These are phyloP conservation scores for Nakazawaea sp. DNA, from an alignment of 805 yeast genomes.

Conservation along the genomic window DNA sequence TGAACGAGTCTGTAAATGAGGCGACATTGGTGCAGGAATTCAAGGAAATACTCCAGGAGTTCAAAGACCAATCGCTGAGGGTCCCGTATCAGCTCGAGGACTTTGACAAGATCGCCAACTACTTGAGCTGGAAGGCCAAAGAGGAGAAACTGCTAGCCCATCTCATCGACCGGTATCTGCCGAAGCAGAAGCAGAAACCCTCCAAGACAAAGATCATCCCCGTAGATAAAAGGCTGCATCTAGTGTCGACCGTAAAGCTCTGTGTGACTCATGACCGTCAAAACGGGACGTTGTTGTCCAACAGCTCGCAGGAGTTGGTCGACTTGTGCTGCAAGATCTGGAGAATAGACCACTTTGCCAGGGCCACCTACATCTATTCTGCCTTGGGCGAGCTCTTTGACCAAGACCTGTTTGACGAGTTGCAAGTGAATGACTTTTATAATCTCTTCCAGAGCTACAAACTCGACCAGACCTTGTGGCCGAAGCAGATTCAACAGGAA, in stretches of 20 bases:
- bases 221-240: constrained; percentile 30
- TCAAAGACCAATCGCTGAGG: constrained; percentile 21
- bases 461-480: constrained; percentile 23
- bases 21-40: constrained; percentile 1
- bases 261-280: constrained; percentile 35
- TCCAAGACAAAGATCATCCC: constrained; percentile 27
- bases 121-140: constrained; percentile 33
- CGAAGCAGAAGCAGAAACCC: not conserved
- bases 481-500: constrained; percentile 38
- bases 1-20: constrained; percentile 34
- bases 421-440: constrained; percentile 26
- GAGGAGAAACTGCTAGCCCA: constrained; percentile 26
- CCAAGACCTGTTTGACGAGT: constrained; percentile 19
- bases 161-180: constrained; percentile 19
- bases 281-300: constrained; percentile 27
- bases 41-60: constrained; percentile 5
- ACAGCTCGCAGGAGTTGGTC: constrained; percentile 36
- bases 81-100: constrained; percentile 25
- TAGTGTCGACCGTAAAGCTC: constrained; percentile 30
- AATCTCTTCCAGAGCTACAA: constrained; percentile 18
- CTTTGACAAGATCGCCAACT: constrained; percentile 27
- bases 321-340: constrained; percentile 44
- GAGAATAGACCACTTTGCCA: constrained; percentile 47
- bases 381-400: constrained; percentile 35
- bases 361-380: constrained; percentile 42